Conservation (phyloP, 208 protist genomes). For the Leptomonas seymouri region DNA sequence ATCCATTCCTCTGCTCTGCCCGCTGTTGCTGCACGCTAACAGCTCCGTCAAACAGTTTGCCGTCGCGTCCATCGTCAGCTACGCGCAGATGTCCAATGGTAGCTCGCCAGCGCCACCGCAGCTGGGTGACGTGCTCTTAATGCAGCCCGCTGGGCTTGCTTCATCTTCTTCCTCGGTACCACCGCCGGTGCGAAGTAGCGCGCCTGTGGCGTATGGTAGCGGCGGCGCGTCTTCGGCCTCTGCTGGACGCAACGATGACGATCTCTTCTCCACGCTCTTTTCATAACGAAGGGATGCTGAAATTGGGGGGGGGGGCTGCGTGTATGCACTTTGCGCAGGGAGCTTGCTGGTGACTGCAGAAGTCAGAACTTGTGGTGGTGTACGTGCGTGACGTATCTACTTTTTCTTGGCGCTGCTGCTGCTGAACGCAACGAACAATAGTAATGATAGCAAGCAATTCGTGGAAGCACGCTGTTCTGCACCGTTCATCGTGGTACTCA, state of each 20-base stretch:
- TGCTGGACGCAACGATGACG: background rate
- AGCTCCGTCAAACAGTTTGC: slow-evolving; percentile 34
- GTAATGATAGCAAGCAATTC: too few species aligned
- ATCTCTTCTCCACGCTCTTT: slow-evolving; percentile 7
- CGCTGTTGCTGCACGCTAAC: slow-evolving; percentile 40
- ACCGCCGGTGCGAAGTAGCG: slow-evolving; percentile 6
- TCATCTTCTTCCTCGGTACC: background rate
- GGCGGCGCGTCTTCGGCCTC: background rate
- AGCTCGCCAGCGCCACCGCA: background rate
- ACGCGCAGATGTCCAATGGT: slow-evolving; percentile 18
- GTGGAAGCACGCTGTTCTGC: too few species aligned
- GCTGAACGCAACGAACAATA: too few species aligned
- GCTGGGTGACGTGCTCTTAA: background rate
- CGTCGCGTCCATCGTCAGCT: slow-evolving; percentile 24
- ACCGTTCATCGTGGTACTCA: too few species aligned
- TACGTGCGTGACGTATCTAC: too few species aligned
- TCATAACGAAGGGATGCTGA: background rate
- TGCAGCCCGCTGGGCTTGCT: background rate
- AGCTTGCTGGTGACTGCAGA: too few species aligned
- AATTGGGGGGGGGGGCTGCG: too few species aligned
- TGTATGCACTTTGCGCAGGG: too few species aligned
- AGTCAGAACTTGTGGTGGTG: too few species aligned
- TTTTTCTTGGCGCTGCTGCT: too few species aligned
- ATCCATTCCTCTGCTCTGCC: slow-evolving; percentile 50
- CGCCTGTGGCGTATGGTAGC: background rate